phyloP scores from a whole-genome alignment of 176 grass and related monocot genomes.

The Avena atlantica region DNA sequence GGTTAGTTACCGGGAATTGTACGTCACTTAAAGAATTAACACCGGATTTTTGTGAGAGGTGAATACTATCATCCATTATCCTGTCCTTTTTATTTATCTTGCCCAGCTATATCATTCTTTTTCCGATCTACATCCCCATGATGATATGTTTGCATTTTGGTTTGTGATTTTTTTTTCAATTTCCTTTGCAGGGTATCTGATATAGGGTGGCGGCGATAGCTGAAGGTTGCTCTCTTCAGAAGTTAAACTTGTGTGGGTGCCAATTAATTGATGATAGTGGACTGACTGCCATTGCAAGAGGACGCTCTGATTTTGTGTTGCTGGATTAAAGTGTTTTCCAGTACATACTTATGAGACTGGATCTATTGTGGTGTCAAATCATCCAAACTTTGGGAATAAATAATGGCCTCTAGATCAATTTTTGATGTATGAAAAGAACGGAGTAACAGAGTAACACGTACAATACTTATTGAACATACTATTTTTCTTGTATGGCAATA shows the following conservation, averaged over 20 bases:
- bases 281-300: conserved; percentile 67
- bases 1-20: conserved; percentile 68
- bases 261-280: conserved; percentile 63
- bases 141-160: background rate
- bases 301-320: conserved; percentile 57
- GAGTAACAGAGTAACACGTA: background rate
- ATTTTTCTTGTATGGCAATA: background rate
- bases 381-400: background rate
- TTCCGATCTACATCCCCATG: background rate
- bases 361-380: background rate
- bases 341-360: conserved; percentile 36
- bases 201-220: conserved; percentile 63
- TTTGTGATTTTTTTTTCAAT: background rate
- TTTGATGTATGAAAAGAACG: background rate
- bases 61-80: background rate
- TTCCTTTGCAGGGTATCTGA: conserved; percentile 60
- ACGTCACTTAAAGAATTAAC: conserved; percentile 63
- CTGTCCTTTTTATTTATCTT: background rate
- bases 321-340: conserved; percentile 72
- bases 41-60: conserved; percentile 74
- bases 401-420: background rate
- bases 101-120: background rate
- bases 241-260: conserved; percentile 65
- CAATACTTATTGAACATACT: background rate
- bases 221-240: conserved; percentile 60